Evolutionary conservation across 768 basidiomycete species (phyloP).

Genomic region (Sporobolomyces pararoseus): DNA sequence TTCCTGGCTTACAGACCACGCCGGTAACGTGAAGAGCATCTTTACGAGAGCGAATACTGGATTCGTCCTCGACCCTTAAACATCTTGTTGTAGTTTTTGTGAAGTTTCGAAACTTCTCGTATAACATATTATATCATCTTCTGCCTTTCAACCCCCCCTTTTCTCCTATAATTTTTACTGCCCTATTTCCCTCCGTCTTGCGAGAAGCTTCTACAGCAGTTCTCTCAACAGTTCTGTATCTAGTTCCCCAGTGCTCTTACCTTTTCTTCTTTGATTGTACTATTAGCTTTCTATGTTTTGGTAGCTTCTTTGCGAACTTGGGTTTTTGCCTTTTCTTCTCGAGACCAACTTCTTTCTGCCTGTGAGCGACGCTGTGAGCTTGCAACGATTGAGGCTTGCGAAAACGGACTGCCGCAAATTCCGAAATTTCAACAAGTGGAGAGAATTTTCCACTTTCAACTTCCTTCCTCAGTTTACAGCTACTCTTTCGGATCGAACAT

Average conservation of each 20-base stretch:
- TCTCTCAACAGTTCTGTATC: conserved; percentile 9
- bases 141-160: too few relatives aligned
- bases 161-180: neutral
- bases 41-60: conserved; percentile 16
- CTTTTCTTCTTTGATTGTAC: neutral
- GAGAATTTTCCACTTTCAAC: neutral
- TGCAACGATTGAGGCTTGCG: too few relatives aligned
- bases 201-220: too few relatives aligned
- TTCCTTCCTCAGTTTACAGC: neutral
- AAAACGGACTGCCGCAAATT: too few relatives aligned
- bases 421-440: too few relatives aligned
- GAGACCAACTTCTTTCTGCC: too few relatives aligned
- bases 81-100: too few relatives aligned
- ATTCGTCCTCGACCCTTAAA: conserved; percentile 1
- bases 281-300: neutral
- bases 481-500: neutral
- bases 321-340: too few relatives aligned
- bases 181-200: conserved; percentile 1
- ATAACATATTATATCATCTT: too few relatives aligned
- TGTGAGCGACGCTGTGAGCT: too few relatives aligned
- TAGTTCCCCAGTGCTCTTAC: neutral
- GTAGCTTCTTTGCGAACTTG: neutral
- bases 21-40: conserved; percentile 22
- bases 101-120: too few relatives aligned
- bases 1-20: conserved; percentile 15